phyloP scores from a whole-genome alignment of 345 rosid species.

The Linum tenue region DNA sequence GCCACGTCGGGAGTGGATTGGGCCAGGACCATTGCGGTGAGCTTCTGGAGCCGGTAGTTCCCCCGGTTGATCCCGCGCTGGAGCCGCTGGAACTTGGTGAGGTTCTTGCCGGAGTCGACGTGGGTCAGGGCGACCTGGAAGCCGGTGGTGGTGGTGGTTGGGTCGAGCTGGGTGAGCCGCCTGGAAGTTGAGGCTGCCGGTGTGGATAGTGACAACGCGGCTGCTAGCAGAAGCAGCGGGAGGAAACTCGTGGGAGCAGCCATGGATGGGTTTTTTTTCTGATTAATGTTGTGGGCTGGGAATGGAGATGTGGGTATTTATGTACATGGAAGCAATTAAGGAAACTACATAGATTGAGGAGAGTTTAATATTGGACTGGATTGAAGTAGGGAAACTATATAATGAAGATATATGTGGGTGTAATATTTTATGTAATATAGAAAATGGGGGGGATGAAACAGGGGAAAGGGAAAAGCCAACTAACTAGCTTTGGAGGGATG shows the following conservation, averaged over 20 bases:
- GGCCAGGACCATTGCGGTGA: conserved; percentile 38
- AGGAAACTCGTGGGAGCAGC: background rate
- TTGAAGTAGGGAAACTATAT: too few species aligned
- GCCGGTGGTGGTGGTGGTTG: conserved; percentile 15
- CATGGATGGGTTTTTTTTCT: too few species aligned
- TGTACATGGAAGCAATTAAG: too few species aligned
- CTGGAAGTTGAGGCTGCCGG: conserved; percentile 24
- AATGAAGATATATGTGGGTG: too few species aligned
- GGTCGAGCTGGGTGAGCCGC: background rate
- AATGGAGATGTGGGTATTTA: too few species aligned
- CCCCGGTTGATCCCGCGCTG: conserved; percentile 63
- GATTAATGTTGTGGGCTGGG: too few species aligned
- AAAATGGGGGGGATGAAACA: conserved; percentile 1
- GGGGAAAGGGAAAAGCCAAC: background rate
- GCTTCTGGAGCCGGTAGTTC: conserved; percentile 43
- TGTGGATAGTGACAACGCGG: too few species aligned
- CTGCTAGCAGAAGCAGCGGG: too few species aligned
- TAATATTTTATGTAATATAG: background rate
- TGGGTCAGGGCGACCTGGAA: conserved; percentile 47
- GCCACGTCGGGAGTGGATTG: conserved; percentile 19
- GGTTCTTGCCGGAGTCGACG: conserved; percentile 64
- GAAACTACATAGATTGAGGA: too few species aligned
- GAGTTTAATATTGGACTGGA: too few species aligned
- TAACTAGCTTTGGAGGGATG: too few species aligned
- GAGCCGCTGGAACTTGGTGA: conserved; percentile 61